phyloP scores from a whole-genome alignment of 805 yeast genomes.

The Pichia manshurica region DNA sequence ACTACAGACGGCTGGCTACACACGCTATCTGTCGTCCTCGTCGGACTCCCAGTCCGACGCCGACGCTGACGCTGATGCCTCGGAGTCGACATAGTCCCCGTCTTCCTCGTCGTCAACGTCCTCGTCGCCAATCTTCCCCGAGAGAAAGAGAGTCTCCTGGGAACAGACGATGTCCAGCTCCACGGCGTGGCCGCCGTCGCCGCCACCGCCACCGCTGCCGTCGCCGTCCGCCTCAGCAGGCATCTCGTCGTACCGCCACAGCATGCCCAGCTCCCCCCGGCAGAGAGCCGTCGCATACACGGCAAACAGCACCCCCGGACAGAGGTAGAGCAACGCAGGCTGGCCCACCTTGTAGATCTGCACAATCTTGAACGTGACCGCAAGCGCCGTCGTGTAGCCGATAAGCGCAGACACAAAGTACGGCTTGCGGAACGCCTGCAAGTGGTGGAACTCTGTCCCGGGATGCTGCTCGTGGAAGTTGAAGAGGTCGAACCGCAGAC shows the following conservation, averaged over 20 bases:
- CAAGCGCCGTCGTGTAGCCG: conserved; percentile 45
- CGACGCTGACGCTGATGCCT: conserved; percentile 7
- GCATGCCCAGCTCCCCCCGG: conserved; percentile 35
- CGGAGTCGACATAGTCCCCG: conserved; percentile 15
- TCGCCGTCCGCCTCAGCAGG: conserved; percentile 1
- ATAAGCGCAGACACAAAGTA: conserved; percentile 44
- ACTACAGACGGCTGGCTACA: too few species aligned
- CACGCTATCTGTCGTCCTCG: not conserved
- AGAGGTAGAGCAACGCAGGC: conserved; percentile 62
- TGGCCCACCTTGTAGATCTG: conserved; percentile 43
- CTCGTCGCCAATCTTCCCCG: conserved; percentile 20
- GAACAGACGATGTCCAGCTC: conserved; percentile 20
- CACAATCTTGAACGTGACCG: conserved; percentile 37
- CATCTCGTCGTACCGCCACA: conserved; percentile 38
- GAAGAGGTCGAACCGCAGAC: conserved; percentile 49
- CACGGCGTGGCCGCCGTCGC: conserved; percentile 3
- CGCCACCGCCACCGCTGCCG: too few species aligned
- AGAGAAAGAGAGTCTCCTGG: conserved; percentile 21
- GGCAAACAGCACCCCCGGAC: conserved; percentile 40
- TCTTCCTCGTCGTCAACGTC: conserved; percentile 25
- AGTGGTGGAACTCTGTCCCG: conserved; percentile 36
- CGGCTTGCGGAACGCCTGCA: conserved; percentile 33
- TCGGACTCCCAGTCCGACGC: not conserved
- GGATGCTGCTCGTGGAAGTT: conserved; percentile 32
- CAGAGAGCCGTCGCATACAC: conserved; percentile 31